These are phyloP conservation scores for Trichothecium roseum DNA, from an alignment of 2,329 filamentous ascomycete genomes.

Conservation along the genomic window DNA sequence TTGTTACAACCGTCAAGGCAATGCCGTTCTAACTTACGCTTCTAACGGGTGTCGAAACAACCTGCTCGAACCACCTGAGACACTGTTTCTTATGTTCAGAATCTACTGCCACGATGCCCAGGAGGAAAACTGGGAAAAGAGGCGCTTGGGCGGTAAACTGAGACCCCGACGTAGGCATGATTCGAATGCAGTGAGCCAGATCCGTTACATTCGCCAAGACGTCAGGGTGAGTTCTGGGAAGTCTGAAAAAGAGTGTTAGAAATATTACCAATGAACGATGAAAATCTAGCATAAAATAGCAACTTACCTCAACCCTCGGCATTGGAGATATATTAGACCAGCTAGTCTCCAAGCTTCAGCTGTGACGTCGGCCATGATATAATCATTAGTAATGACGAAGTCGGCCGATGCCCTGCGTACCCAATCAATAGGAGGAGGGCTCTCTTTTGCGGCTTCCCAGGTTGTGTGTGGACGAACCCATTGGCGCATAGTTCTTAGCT, in stretches of 20 bases:
- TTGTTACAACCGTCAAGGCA: conserved; percentile 8
- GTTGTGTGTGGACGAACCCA: conserved; percentile 11
- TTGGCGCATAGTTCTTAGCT: conserved; percentile 21
- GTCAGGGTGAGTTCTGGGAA: conserved; percentile 24
- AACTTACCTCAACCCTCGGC: conserved; percentile 23
- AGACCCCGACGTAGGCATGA: conserved; percentile 29
- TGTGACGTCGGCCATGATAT: conserved; percentile 27
- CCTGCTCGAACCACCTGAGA: conserved; percentile 23
- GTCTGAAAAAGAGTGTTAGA: conserved; percentile 13
- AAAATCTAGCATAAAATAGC: background rate
- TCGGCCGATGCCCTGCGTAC: conserved; percentile 13
- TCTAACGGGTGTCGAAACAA: conserved; percentile 24
- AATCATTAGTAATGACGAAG: conserved; percentile 15
- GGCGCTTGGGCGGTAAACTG: conserved; percentile 31
- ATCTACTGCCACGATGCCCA: conserved; percentile 23
- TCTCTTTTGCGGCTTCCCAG: conserved; percentile 10
- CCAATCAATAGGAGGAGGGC: conserved; percentile 15
- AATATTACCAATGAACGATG: no score
- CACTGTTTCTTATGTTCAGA: conserved; percentile 18
- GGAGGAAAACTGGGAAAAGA: conserved; percentile 28
- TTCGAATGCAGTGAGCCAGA: conserved; percentile 23
- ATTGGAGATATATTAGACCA: conserved; percentile 27
- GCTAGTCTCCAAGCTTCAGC: conserved; percentile 30
- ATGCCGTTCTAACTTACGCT: conserved; percentile 21
- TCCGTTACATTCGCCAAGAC: conserved; percentile 20